Conservation (phyloP, 2,329 filamentous ascomycete genomes). For the Ampelomyces quisqualis region DNA sequence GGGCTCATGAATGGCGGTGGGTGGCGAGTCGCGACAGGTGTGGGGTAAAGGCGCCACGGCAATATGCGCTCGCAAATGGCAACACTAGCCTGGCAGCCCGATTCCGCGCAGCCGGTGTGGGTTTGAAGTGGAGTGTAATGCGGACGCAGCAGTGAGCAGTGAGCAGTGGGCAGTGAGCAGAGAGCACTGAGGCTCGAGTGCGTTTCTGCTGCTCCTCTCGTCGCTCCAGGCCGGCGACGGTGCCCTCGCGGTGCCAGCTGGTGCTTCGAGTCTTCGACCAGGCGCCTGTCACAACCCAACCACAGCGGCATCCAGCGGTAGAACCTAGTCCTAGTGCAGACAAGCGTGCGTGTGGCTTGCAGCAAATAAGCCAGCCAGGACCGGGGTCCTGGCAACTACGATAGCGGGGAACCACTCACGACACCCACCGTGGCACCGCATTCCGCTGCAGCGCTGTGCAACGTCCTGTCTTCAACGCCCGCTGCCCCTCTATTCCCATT, state of each 20-base stretch:
- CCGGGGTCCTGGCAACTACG: slow-evolving; percentile 25
- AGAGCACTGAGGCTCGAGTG: too few relatives aligned
- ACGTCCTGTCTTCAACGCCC: slow-evolving; percentile 25
- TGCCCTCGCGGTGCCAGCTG: too few relatives aligned
- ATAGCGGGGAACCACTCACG: slow-evolving; percentile 33
- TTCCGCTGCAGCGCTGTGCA: slow-evolving; percentile 29
- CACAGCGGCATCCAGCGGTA: too few relatives aligned
- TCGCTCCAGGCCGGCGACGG: too few relatives aligned
- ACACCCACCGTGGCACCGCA: too few relatives aligned
- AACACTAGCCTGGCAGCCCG: slow-evolving; percentile 24
- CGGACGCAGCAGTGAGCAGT: slow-evolving; percentile 2
- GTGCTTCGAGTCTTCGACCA: too few relatives aligned
- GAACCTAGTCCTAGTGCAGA: slow-evolving; percentile 18
- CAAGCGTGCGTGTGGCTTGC: slow-evolving; percentile 36
- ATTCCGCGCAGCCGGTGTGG: slow-evolving; percentile 28
- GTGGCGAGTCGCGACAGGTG: slow-evolving; percentile 26
- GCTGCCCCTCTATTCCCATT: slow-evolving; percentile 21
- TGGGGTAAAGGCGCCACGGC: slow-evolving; percentile 12
- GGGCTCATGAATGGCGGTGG: slow-evolving; percentile 13
- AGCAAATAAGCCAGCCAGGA: slow-evolving; percentile 25
- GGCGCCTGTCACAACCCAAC: too few relatives aligned
- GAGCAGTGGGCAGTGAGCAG: too few relatives aligned
- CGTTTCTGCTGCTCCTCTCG: too few relatives aligned
- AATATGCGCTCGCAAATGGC: slow-evolving; percentile 24
- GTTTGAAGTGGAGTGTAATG: slow-evolving; percentile 6